These are phyloP conservation scores for Venturia pyrina DNA, from an alignment of 2,329 filamentous ascomycete genomes.

Conservation along the genomic window DNA sequence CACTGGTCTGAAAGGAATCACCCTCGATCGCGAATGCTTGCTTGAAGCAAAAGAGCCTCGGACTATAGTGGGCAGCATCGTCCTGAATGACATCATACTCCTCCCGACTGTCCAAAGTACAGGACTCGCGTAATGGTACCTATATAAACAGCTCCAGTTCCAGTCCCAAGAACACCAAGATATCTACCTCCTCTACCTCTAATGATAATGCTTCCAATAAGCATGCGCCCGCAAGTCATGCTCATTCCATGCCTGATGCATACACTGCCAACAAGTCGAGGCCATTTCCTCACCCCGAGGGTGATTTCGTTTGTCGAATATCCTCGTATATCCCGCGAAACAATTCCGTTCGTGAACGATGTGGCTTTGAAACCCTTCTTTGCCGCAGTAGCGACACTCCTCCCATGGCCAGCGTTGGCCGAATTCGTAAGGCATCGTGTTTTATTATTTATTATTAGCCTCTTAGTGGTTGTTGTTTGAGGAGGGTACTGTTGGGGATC, in stretches of 20 bases:
- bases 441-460: too few relatives aligned
- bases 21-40: too few relatives aligned
- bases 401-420: neutral
- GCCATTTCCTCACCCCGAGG: neutral
- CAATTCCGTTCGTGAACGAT: neutral
- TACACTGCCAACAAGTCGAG: neutral
- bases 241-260: neutral
- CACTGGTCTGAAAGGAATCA: too few relatives aligned
- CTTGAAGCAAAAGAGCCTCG: too few relatives aligned
- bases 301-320: neutral
- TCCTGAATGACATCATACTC: too few relatives aligned
- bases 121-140: neutral
- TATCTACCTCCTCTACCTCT: too few relatives aligned
- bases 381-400: neutral
- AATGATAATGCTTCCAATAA: neutral
- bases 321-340: neutral
- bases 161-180: too few relatives aligned
- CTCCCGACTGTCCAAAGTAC: too few relatives aligned
- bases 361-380: neutral
- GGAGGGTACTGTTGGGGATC: neutral
- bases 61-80: too few relatives aligned
- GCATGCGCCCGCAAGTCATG: neutral
- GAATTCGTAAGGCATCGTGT: neutral
- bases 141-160: too few relatives aligned
- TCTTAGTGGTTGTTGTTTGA: neutral